Evolutionary conservation across 2,329 filamentous ascomycete genomes (phyloP).

Genomic region (Cladophialophora yegresii): DNA sequence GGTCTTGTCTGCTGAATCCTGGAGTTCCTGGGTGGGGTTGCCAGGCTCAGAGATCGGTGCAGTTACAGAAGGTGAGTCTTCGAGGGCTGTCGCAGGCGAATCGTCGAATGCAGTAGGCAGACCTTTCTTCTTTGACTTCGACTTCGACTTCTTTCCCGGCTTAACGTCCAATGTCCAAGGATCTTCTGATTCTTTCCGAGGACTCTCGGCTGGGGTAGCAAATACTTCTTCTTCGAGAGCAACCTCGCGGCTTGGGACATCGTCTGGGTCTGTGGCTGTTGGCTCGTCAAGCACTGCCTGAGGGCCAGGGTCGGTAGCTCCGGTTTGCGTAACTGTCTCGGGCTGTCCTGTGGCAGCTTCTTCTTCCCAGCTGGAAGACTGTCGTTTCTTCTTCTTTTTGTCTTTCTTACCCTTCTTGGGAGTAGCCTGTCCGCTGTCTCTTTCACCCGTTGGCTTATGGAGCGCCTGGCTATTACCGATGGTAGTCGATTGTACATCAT

Average conservation of each 20-base stretch:
- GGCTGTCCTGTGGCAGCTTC: background rate
- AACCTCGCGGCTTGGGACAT: background rate
- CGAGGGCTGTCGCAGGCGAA: background rate
- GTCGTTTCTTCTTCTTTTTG: conserved; percentile 29
- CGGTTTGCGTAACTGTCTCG: background rate
- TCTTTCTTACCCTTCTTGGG: conserved; percentile 31
- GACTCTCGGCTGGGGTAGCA: background rate
- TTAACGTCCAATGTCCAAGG: conserved; percentile 9
- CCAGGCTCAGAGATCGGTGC: background rate
- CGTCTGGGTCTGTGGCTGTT: background rate
- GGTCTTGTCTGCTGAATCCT: background rate
- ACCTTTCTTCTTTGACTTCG: conserved; percentile 23
- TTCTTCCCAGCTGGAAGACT: conserved; percentile 12
- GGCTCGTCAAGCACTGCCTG: background rate
- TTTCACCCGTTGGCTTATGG: conserved; percentile 2
- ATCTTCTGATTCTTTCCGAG: conserved; percentile 14
- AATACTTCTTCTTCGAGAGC: background rate
- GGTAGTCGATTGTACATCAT: background rate
- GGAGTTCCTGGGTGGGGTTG: background rate
- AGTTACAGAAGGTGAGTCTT: background rate
- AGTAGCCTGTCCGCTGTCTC: conserved; percentile 7
- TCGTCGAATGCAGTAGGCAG: conserved; percentile 19
- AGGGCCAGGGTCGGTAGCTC: background rate
- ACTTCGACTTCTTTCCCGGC: conserved; percentile 29
- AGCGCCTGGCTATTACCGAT: background rate